These are phyloP conservation scores for Phytopythium delawarense DNA, from an alignment of 352 stramenopile genomes.

Conservation along the genomic window DNA sequence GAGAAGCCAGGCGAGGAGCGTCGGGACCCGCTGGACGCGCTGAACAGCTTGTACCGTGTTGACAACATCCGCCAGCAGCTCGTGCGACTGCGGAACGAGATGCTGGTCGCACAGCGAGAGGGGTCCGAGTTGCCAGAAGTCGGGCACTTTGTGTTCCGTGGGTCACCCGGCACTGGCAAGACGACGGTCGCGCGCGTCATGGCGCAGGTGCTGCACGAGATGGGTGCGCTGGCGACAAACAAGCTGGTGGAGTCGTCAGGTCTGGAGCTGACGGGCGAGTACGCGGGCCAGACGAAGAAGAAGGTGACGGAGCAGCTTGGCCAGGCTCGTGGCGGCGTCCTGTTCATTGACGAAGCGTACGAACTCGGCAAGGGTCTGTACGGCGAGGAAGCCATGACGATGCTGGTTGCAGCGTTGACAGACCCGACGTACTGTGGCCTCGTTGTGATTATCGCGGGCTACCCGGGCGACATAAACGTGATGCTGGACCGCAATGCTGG, in stretches of 20 bases:
- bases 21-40: constrained; percentile 34
- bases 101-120: constrained; percentile 66
- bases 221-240: constrained; percentile 88
- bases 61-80: constrained; percentile 56
- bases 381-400: constrained; percentile 88
- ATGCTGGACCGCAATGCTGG: constrained; percentile 90
- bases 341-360: constrained; percentile 94
- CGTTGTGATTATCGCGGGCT: constrained; percentile 90
- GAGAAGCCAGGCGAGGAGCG: constrained; percentile 6
- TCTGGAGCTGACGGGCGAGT: constrained; percentile 84
- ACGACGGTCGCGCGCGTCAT: constrained; percentile 90
- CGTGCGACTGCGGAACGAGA: constrained; percentile 42
- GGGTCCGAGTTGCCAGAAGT: constrained; percentile 51
- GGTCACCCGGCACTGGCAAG: constrained; percentile 85
- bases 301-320: constrained; percentile 86
- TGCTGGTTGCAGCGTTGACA: constrained; percentile 88
- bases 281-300: constrained; percentile 88
- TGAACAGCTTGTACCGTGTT: constrained; percentile 59
- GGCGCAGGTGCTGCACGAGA: constrained; percentile 91
- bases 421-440: constrained; percentile 75
- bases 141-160: constrained; percentile 87
- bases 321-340: constrained; percentile 85
- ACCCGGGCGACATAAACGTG: constrained; percentile 82
- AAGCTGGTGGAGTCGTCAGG: constrained; percentile 90
- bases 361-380: constrained; percentile 79